Evolutionary conservation across 2,329 filamentous ascomycete species (phyloP).

Genomic region (Neofusicoccum ribis): DNA sequence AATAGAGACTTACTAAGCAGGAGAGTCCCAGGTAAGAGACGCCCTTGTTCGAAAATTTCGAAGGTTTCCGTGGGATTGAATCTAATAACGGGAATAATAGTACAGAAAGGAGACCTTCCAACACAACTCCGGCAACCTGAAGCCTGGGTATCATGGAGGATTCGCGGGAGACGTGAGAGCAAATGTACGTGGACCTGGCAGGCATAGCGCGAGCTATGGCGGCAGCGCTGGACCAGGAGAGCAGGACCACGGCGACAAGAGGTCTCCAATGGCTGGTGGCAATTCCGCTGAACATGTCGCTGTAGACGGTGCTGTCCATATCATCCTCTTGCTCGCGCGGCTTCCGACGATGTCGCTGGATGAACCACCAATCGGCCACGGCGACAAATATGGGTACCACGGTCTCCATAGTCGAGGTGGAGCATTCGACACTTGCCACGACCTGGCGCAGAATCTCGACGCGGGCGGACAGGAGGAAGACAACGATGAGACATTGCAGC

Average conservation of each 20-base stretch:
- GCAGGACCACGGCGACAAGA: neutral
- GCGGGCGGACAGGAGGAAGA: constrained; percentile 33
- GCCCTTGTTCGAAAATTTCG: neutral
- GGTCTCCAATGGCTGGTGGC: neutral
- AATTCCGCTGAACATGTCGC: neutral
- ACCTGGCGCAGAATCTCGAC: constrained; percentile 33
- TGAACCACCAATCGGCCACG: neutral
- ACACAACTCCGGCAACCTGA: constrained; percentile 31
- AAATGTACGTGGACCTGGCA: constrained; percentile 10
- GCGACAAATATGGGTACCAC: neutral
- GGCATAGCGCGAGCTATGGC: neutral
- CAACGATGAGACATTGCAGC: constrained; percentile 24
- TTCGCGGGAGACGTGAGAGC: neutral
- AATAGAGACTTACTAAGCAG: constrained; percentile 3
- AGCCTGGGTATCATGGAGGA: constrained; percentile 31
- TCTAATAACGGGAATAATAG: constrained; percentile 22
- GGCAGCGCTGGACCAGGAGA: constrained; percentile 5
- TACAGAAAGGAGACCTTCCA: constrained; percentile 33
- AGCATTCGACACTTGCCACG: constrained; percentile 34
- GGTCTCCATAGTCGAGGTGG: neutral
- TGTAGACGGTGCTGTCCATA: constrained; percentile 5
- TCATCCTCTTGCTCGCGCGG: neutral
- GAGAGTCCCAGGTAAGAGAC: neutral
- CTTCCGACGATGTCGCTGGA: neutral
- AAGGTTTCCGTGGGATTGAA: neutral